Conservation (phyloP, 768 basidiomycete genomes). For the Suillus paluster region DNA sequence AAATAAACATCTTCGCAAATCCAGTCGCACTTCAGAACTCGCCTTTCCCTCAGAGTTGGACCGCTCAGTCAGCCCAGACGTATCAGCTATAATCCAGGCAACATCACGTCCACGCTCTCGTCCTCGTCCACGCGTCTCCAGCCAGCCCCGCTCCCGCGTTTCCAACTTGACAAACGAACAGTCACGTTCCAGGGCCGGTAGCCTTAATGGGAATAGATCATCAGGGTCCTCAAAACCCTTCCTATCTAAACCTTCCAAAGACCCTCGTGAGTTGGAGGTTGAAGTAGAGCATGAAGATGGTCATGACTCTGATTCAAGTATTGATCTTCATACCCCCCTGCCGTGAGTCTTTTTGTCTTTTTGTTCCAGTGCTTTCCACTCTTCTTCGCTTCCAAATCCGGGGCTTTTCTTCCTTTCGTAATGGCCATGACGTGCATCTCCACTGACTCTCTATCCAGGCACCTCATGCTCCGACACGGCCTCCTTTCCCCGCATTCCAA, state of each 20-base stretch:
- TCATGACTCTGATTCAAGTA: conserved; percentile 62
- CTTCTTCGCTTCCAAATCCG: not conserved
- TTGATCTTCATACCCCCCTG: conserved; percentile 70
- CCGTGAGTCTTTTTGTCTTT: conserved; percentile 61
- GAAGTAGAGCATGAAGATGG: conserved; percentile 34
- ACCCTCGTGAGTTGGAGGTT: not conserved
- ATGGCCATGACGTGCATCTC: not conserved
- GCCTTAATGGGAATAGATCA: not conserved
- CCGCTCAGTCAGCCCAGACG: conserved; percentile 42
- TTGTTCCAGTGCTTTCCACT: not conserved
- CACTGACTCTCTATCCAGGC: conserved; percentile 37
- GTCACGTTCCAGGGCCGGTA: not conserved
- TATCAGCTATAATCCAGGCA: conserved; percentile 42
- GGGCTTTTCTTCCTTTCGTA: not conserved
- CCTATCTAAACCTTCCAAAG: not conserved
- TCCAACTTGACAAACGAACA: conserved; percentile 21
- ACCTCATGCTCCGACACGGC: conserved; percentile 69
- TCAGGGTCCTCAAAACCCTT: not conserved
- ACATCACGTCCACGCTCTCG: conserved; percentile 42
- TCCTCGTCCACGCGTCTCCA: conserved; percentile 4
- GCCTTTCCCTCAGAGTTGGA: conserved; percentile 19
- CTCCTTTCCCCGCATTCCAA: conserved; percentile 70
- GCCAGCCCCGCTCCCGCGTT: conserved; percentile 26
- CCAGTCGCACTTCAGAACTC: conserved; percentile 19
- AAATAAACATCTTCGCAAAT: conserved; percentile 28